Base-by-base conservation (phyloP, 805 yeast species). In the Candida morakotiae region DNA sequence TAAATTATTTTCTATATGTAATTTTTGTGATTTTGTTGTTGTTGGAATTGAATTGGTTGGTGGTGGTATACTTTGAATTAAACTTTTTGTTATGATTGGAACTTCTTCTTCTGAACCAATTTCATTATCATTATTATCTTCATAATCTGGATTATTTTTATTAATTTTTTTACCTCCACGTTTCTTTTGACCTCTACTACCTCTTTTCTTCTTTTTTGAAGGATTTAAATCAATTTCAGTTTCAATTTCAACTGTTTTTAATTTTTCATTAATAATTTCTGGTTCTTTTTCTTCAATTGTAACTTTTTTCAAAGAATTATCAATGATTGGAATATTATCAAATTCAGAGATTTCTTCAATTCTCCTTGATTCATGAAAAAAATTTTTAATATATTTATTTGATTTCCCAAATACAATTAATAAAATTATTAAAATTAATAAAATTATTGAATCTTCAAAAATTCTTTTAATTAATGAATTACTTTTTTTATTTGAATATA, bases 181-280 rank as follows among this genome's bases (percentile, higher is more conserved):
- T 47, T 79, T 79, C 27, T 31, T 31, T 0, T 95, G 95, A 10
- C 96, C 96, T 41, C 96, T 68, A 8, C 83, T 70, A 4, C 96
- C 96, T 52, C 96, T 73, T 53, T 86, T 88, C 19, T 96, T 69
- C 50, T 75, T 81, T 58, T 77, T 81, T 37, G 69, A 62, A 2
- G 60, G 53, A 10, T 41, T 32, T 0, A 40, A 28, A 2, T 47
- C 52, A 5, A 42, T 44, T 16, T 32, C 41, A 36, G 15, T 9
- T 10, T 35, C 42, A 2, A 28, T 46, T 29, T 44, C 40, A n/a
- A 41, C 46, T 11, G 19, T 38, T 15, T 38, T 41, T 15, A 39
- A 36, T 28, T 29, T 41, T 28, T 44, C 43, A 16, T 34, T 39
- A 30, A 26, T 22, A 4, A 37, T 3, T 21, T 24, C 20, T 13